Base-by-base conservation (phyloP, 345 rosid genomes). In the Acer negundo region DNA sequence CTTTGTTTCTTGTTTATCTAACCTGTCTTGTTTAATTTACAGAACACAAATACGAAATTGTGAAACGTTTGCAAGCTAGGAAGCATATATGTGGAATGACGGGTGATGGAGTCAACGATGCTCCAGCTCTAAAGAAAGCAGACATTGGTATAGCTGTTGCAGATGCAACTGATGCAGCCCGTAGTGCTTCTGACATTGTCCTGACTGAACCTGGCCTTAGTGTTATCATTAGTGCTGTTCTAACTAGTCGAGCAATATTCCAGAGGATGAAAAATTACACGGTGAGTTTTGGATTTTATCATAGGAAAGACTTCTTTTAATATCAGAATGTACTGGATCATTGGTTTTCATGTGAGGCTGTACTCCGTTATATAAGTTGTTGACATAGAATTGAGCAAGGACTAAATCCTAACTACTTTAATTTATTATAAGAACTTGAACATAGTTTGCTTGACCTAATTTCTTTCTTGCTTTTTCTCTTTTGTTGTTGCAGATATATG, bases 161-260 rank as follows among this genome's bases (percentile, higher is more conserved):
- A 15, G 95, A 88, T 81, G 93, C 92, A 74, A 89, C 95, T 77
- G 93, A 89, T 82, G 93, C 93, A n/a, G 90, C 93, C 13, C 91
- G 88, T 35, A 87, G 90, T 77, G 95, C 95, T 82, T 91, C 95
- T 1, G 93, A 89, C 80, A 87, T 89, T 69, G 90, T 89, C 77
- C 81, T 89, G 58, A 91, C 91, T 0, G 92, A 89, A 82, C 94
- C 92, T 74, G 92, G 91, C 46, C 87, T 89, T 44, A 89, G 92
- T 77, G 91, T 90, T 68, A 90, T 90, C 58, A 87, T 91, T 31
- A 89, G 91, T 82, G 92, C 91, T 40, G 91, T 91, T 24, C 73
- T 89, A 77, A 91, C 92, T 10, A 89, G 88, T 40, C 83, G 92
- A 1, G 89, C 91, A 56, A 91, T 91, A 56, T 87, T 86, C 85